Evolutionary conservation across 2,329 filamentous ascomycete genomes (phyloP).

Genomic region (Teratosphaeriaceae sp.): DNA sequence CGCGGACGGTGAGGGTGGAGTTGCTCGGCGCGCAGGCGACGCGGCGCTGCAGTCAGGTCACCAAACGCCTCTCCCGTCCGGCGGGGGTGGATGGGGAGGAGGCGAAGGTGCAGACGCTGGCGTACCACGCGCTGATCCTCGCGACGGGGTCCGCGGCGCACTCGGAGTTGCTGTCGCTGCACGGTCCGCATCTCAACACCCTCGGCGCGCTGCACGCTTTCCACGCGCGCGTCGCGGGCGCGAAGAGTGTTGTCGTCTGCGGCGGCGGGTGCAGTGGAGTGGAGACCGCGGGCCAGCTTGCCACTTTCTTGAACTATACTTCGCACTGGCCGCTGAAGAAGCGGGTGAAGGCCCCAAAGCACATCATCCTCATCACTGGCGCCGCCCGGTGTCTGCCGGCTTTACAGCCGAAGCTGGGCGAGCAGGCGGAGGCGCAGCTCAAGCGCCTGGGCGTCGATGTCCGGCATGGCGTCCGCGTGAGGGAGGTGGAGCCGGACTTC

Average conservation of each 20-base stretch:
- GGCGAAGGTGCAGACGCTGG: conserved; percentile 18
- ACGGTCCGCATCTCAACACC: conserved; percentile 29
- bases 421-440: conserved; percentile 28
- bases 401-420: conserved; percentile 19
- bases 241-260: conserved; percentile 30
- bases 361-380: conserved; percentile 30
- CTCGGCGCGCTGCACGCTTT: conserved; percentile 25
- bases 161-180: conserved; percentile 30
- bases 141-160: conserved; percentile 32
- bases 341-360: conserved; percentile 11
- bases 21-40: conserved; percentile 15
- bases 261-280: conserved; percentile 32
- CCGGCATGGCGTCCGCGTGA: conserved; percentile 24
- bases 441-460: conserved; percentile 25
- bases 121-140: conserved; percentile 31
- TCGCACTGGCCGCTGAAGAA: conserved; percentile 12
- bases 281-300: conserved; percentile 33
- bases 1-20: conserved; percentile 23
- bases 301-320: conserved; percentile 25
- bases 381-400: conserved; percentile 25
- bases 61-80: conserved; percentile 7
- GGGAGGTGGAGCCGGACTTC: conserved; percentile 14
- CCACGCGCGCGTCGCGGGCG: conserved; percentile 22
- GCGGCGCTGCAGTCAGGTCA: conserved; percentile 11
- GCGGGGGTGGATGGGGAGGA: conserved; percentile 1